Percentiles rank a stretch among this genome's conserved stretches.
phyloP scores from a whole-genome alignment of 2,329 filamentous ascomycete species.

The Lasiodiplodia theobromae region DNA sequence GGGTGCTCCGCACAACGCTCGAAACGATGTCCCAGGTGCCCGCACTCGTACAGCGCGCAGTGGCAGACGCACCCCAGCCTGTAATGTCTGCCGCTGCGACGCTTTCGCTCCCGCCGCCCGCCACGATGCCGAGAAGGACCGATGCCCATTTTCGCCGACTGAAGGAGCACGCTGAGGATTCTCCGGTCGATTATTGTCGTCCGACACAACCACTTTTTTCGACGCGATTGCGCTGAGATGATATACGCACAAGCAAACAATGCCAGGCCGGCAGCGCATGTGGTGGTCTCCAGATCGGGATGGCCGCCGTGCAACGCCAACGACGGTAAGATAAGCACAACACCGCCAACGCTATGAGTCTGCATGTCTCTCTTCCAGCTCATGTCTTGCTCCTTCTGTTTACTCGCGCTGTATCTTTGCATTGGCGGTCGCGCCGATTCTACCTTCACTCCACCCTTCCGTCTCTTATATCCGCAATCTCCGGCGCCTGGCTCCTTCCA shows the following conservation, averaged over 20 bases:
- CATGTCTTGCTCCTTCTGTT: neutral
- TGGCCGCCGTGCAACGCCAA: constrained; percentile 13
- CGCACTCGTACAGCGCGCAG: constrained; percentile 16
- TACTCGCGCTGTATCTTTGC: neutral
- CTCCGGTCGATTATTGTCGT: neutral
- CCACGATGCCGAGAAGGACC: constrained; percentile 4
- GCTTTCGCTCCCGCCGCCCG: neutral
- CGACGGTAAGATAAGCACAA: neutral
- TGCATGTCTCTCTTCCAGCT: constrained; percentile 8
- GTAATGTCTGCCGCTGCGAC: constrained; percentile 9
- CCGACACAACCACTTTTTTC: neutral
- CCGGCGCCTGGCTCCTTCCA: neutral
- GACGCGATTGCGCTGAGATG: neutral
- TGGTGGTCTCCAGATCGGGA: constrained; percentile 19
- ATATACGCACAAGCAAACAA: constrained; percentile 1
- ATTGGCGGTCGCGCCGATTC: neutral
- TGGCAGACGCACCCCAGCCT: constrained; percentile 13
- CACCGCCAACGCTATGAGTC: constrained; percentile 7
- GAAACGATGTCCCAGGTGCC: constrained; percentile 13
- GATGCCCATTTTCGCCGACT: constrained; percentile 10
- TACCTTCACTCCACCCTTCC: neutral
- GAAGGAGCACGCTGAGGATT: neutral
- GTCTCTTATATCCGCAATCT: constrained; percentile 18
- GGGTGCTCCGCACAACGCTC: constrained; percentile 16
- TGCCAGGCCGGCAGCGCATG: neutral